Evolutionary conservation across 2,329 filamentous ascomycete species (phyloP).

Genomic region (Exophiala aquamarina): DNA sequence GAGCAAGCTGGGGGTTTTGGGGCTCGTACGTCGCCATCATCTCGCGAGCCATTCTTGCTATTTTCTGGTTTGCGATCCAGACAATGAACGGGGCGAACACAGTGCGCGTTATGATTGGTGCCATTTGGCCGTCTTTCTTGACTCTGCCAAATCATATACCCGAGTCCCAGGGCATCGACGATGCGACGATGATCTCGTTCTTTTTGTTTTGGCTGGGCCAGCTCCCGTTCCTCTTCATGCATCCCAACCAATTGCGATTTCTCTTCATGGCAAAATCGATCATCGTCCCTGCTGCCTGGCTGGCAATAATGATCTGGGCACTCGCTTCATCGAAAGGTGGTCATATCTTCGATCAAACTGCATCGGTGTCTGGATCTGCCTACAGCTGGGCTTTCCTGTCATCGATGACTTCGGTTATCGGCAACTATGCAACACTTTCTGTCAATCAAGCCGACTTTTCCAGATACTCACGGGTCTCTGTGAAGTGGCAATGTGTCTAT

Average conservation of each 20-base stretch:
- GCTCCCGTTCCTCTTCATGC: slow-evolving; percentile 44
- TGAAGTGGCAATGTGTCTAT: slow-evolving; percentile 44
- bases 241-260: slow-evolving; percentile 41
- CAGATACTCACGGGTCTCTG: slow-evolving; percentile 41
- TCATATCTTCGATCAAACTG: slow-evolving; percentile 46
- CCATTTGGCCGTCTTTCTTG: slow-evolving; percentile 52
- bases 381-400: slow-evolving; percentile 47
- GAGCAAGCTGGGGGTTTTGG: slow-evolving; percentile 80
- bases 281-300: slow-evolving; percentile 57
- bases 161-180: slow-evolving; percentile 44
- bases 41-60: slow-evolving; percentile 52
- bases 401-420: slow-evolving; percentile 31
- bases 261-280: slow-evolving; percentile 40
- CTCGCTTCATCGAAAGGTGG: slow-evolving; percentile 56
- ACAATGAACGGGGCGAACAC: slow-evolving; percentile 45
- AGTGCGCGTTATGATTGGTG: slow-evolving; percentile 51
- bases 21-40: slow-evolving; percentile 63
- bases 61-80: slow-evolving; percentile 51
- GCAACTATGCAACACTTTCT: slow-evolving; percentile 52
- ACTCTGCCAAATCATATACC: slow-evolving; percentile 44
- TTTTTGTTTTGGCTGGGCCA: slow-evolving; percentile 47
- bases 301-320: slow-evolving; percentile 64
- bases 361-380: slow-evolving; percentile 47
- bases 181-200: slow-evolving; percentile 44
- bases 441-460: slow-evolving; percentile 57